A percentile compares a stretch with the other conserved stretches of the same genome.
Evolutionary conservation across 2,329 filamentous ascomycete species (phyloP).

Genomic region (Coleophoma eucalyptorum): DNA sequence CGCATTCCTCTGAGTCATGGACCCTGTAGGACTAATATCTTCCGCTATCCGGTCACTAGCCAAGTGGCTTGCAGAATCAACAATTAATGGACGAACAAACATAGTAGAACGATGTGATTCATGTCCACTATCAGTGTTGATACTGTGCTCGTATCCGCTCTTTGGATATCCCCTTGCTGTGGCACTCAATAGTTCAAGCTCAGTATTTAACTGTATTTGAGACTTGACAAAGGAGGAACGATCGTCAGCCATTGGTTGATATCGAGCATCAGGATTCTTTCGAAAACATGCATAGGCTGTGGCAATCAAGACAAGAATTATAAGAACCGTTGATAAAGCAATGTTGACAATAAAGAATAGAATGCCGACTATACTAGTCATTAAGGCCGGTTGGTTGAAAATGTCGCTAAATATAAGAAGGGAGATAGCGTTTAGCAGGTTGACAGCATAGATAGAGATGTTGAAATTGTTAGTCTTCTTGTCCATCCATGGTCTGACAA

Average conservation of each 20-base stretch:
- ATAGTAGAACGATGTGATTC: too few species aligned
- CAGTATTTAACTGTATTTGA: conserved; percentile 82
- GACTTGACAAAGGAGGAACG: conserved; percentile 97
- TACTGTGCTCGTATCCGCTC: too few species aligned
- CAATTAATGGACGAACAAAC: too few species aligned
- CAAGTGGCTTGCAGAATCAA: too few species aligned
- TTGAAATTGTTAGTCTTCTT: conserved; percentile 97
- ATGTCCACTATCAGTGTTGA: too few species aligned
- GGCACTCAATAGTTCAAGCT: conserved; percentile 84
- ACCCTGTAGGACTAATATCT: too few species aligned
- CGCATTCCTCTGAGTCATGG: too few species aligned
- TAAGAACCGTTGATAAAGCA: conserved; percentile 75
- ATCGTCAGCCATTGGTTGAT: conserved; percentile 95
- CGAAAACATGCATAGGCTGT: conserved; percentile 71
- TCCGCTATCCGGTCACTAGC: too few species aligned
- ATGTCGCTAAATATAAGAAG: conserved; percentile 83
- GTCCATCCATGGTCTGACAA: conserved; percentile 95
- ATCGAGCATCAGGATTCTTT: conserved; percentile 91
- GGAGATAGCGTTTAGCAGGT: conserved; percentile 89
- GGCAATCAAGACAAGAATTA: conserved; percentile 77
- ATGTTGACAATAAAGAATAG: conserved; percentile 87
- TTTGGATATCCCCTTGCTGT: conserved; percentile 90
- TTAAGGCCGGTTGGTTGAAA: conserved; percentile 78
- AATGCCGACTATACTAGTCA: conserved; percentile 84
- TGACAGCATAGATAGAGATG: conserved; percentile 84